Conservation (phyloP, 192 early-diverging fungal species). For the Chytriomyces confervae region DNA sequence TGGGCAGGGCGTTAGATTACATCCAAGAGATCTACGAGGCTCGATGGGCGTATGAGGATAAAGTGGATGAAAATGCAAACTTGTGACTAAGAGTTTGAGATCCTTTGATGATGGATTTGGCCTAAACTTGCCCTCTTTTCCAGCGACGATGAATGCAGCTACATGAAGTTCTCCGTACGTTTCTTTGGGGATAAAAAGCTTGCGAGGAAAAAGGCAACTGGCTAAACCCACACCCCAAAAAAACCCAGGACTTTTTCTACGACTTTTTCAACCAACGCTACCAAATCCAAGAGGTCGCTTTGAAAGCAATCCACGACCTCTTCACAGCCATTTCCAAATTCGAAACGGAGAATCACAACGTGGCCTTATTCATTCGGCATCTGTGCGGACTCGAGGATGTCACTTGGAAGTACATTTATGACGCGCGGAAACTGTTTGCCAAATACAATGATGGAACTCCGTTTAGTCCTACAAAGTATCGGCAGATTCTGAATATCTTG, state of each 20-base stretch:
- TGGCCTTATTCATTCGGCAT: slow-evolving; percentile 47
- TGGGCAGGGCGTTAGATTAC: slow-evolving; percentile 42
- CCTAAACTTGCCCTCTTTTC: not conserved
- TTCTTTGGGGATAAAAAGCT: not conserved
- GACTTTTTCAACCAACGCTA: slow-evolving; percentile 52
- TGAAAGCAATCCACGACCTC: slow-evolving; percentile 56
- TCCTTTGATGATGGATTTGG: not conserved
- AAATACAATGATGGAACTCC: slow-evolving; percentile 32
- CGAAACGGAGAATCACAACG: slow-evolving; percentile 21
- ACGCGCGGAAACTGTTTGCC: slow-evolving; percentile 45
- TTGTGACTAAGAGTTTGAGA: not conserved
- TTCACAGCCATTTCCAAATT: slow-evolving; percentile 46
- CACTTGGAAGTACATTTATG: slow-evolving; percentile 58
- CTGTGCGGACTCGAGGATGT: slow-evolving; percentile 52
- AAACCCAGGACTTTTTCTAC: slow-evolving; percentile 54
- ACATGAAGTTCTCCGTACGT: slow-evolving; percentile 33
- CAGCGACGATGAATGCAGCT: not conserved
- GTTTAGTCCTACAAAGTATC: slow-evolving; percentile 40
- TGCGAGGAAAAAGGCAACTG: not conserved
- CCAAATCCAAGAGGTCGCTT: slow-evolving; percentile 46
- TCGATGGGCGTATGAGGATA: slow-evolving; percentile 45
- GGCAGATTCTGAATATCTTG: slow-evolving; percentile 43
- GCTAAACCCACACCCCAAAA: not conserved
- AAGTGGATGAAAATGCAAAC: slow-evolving; percentile 26
- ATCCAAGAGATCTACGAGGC: slow-evolving; percentile 56